Percentiles rank a stretch among this genome's conserved stretches.
phyloP scores from a whole-genome alignment of 2,329 filamentous ascomycete species.

The Verticillium tricorpus region DNA sequence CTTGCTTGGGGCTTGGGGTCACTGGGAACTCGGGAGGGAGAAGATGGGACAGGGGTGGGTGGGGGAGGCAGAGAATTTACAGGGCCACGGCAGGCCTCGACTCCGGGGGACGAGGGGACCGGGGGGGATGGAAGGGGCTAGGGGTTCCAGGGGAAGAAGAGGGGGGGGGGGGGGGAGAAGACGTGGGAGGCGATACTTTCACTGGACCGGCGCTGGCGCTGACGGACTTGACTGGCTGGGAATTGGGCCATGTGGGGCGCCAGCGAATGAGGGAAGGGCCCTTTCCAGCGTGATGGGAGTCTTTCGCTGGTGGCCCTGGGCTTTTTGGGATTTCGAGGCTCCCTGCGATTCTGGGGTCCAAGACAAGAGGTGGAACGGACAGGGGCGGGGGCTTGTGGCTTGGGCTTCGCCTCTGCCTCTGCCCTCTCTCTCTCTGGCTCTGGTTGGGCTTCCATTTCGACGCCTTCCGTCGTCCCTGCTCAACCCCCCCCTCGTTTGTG shows the following conservation, averaged over 20 bases:
- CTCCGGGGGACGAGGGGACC: background rate
- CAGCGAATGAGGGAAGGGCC: background rate
- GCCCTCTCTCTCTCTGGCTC: background rate
- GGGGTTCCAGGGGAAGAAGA: background rate
- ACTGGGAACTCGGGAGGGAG: background rate
- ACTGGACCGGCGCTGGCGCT: background rate
- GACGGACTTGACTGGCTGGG: background rate
- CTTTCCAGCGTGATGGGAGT: background rate
- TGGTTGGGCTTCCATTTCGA: too few relatives aligned
- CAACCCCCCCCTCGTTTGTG: too few relatives aligned
- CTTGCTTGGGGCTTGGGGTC: background rate
- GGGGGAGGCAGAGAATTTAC: background rate
- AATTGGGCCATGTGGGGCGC: background rate
- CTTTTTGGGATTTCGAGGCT: background rate
- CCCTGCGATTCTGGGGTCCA: background rate
- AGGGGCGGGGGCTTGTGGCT: background rate
- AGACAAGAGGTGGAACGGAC: background rate
- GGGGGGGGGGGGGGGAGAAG: background rate
- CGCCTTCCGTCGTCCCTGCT: too few relatives aligned
- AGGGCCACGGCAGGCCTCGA: background rate
- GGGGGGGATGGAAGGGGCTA: background rate
- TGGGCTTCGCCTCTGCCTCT: background rate
- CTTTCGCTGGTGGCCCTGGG: background rate
- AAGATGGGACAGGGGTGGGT: background rate
- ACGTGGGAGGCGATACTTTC: background rate